phyloP scores from a whole-genome alignment of 129 eudicot species.

The Pittosporum tobira region DNA sequence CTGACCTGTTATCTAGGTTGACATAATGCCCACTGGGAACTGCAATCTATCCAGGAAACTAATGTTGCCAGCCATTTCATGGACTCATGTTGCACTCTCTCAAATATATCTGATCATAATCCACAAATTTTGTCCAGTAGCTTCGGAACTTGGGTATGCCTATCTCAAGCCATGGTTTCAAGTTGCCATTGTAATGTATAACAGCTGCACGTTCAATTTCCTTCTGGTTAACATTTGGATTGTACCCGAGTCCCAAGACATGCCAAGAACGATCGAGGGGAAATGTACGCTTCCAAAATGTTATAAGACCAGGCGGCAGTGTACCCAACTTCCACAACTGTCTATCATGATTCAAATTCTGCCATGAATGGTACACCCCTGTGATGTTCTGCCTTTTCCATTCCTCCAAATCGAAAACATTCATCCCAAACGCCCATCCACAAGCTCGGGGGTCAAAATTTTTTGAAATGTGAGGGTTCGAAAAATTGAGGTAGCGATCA shows the following conservation, averaged over 20 bases:
- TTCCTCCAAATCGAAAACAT: constrained; percentile 67
- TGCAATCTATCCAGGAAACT: neutral
- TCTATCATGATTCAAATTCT: constrained; percentile 76
- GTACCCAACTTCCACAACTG: constrained; percentile 93
- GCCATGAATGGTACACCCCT: constrained; percentile 92
- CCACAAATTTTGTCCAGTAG: constrained; percentile 73
- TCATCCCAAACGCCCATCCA: constrained; percentile 99
- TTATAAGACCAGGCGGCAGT: constrained; percentile 89
- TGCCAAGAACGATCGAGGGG: constrained; percentile 83
- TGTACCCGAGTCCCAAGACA: constrained; percentile 93
- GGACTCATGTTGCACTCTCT: constrained; percentile 89
- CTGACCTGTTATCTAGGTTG: constrained; percentile 12
- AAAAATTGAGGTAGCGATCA: constrained; percentile 86
- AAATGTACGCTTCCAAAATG: constrained; percentile 68
- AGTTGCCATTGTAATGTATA: constrained; percentile 82
- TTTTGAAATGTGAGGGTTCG: constrained; percentile 77
- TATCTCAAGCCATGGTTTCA: constrained; percentile 97
- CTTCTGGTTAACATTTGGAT: constrained; percentile 66
- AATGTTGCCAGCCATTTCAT: constrained; percentile 13
- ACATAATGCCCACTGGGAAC: neutral
- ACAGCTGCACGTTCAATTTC: constrained; percentile 86
- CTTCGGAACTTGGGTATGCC: constrained; percentile 68
- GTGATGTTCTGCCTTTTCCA: constrained; percentile 95
- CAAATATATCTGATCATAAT: constrained; percentile 65
- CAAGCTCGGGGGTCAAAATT: constrained; percentile 88